phyloP scores from a whole-genome alignment of 1,284 basidiomycete genomes.

The Peniophora sp. region DNA sequence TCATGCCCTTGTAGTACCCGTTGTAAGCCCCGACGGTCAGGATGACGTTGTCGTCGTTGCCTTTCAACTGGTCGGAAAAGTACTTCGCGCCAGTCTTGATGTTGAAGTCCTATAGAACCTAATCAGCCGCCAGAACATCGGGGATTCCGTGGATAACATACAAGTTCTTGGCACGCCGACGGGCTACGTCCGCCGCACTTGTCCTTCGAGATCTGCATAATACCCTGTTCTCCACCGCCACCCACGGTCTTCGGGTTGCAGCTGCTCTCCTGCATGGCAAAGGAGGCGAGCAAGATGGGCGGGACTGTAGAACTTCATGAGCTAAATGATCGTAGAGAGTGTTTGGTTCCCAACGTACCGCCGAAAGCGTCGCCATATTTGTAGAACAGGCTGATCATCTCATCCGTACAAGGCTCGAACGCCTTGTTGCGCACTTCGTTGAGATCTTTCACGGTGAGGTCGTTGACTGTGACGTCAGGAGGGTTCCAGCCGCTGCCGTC shows the following conservation, averaged over 20 bases:
- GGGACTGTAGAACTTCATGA: constrained; percentile 31
- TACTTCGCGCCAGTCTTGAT: constrained; percentile 54
- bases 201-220: constrained; percentile 79
- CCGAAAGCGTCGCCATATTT: constrained; percentile 47
- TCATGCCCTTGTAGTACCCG: constrained; percentile 65
- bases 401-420: constrained; percentile 40
- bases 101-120: constrained; percentile 51
- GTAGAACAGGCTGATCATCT: constrained; percentile 44
- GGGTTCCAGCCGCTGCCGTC: constrained; percentile 54
- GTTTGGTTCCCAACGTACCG: constrained; percentile 25
- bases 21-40: constrained; percentile 69
- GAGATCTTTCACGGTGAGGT: constrained; percentile 49
- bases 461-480: constrained; percentile 43
- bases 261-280: constrained; percentile 76
- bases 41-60: constrained; percentile 53
- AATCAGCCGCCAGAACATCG: not conserved
- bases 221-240: constrained; percentile 73
- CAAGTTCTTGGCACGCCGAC: constrained; percentile 59
- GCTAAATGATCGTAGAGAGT: too few species aligned
- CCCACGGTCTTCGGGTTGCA: constrained; percentile 70
- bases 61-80: constrained; percentile 46
- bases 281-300: constrained; percentile 72
- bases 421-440: constrained; percentile 42
- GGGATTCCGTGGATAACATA: constrained; percentile 24
- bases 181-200: constrained; percentile 67